Conservation (phyloP, 352 stramenopile genomes). For the Bremia lactucae region DNA sequence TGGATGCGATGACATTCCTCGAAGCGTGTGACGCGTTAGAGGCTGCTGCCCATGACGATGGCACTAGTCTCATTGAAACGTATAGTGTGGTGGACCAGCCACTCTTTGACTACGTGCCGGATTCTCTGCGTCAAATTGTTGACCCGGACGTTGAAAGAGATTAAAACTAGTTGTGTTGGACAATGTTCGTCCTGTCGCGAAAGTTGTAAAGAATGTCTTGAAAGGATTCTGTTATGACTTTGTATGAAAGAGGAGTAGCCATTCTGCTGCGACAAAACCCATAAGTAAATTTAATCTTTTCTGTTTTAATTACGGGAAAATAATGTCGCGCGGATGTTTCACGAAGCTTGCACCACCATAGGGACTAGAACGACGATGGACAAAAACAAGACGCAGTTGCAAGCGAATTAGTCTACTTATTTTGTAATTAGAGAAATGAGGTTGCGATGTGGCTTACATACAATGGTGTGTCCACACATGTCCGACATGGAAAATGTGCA, state of each 20-base stretch:
- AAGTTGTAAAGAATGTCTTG: too few species aligned
- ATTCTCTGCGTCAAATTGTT: conserved; percentile 26
- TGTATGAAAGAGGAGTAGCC: too few species aligned
- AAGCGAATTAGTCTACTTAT: background rate
- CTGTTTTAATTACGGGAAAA: too few species aligned
- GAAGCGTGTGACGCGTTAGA: conserved; percentile 22
- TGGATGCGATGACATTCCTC: conserved; percentile 26
- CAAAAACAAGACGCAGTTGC: conserved; percentile 42
- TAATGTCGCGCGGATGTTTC: conserved; percentile 61
- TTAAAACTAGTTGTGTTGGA: conserved; percentile 1
- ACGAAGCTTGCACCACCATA: conserved; percentile 29
- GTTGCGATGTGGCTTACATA: background rate
- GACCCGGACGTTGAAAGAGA: conserved; percentile 24
- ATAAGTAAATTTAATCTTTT: conserved; percentile 61
- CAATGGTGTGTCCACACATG: background rate
- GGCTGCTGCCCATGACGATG: conserved; percentile 15
- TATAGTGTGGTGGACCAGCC: conserved; percentile 23
- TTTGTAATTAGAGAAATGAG: conserved; percentile 17
- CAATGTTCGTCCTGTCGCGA: too few species aligned
- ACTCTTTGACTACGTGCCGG: conserved; percentile 25
- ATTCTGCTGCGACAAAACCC: too few species aligned
- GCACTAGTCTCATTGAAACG: conserved; percentile 24
- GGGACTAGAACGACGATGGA: too few species aligned
- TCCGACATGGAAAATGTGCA: too few species aligned
- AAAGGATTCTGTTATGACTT: too few species aligned